Conservation (phyloP, 2,329 filamentous ascomycete species). For the Colletotrichum costaricense region DNA sequence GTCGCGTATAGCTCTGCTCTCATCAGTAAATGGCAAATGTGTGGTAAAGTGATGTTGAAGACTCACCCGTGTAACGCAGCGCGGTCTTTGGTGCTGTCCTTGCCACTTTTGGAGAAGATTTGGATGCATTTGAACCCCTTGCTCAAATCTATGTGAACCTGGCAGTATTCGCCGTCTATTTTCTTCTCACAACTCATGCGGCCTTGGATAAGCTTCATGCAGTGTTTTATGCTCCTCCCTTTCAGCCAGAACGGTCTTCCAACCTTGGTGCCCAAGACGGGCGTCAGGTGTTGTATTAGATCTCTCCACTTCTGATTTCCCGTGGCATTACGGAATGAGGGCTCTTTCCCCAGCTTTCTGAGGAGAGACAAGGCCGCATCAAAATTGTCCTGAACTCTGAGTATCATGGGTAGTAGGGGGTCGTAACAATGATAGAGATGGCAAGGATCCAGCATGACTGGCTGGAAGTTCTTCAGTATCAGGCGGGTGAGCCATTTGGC, state of each 20-base stretch:
- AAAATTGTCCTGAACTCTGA: constrained; percentile 78
- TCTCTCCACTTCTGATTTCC: constrained; percentile 30
- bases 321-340: constrained; percentile 39
- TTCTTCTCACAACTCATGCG: constrained; percentile 83
- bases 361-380: constrained; percentile 68
- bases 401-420: constrained; percentile 74
- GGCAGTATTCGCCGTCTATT: constrained; percentile 90
- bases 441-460: constrained; percentile 69
- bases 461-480: constrained; percentile 80
- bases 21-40: constrained; percentile 33
- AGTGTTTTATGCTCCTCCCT: constrained; percentile 79
- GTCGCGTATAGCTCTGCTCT: constrained; percentile 65
- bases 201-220: constrained; percentile 70
- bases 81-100: constrained; percentile 84
- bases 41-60: neutral
- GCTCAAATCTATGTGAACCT: constrained; percentile 81
- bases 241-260: constrained; percentile 74
- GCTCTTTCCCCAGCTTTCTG: constrained; percentile 46
- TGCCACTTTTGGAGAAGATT: constrained; percentile 93
- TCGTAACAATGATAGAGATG: constrained; percentile 72
- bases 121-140: constrained; percentile 69
- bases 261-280: constrained; percentile 70
- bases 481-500: constrained; percentile 90
- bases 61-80: constrained; percentile 65
- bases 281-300: constrained; percentile 56